phyloP scores from a whole-genome alignment of 768 basidiomycete genomes.

The Naganishia vishniacii region DNA sequence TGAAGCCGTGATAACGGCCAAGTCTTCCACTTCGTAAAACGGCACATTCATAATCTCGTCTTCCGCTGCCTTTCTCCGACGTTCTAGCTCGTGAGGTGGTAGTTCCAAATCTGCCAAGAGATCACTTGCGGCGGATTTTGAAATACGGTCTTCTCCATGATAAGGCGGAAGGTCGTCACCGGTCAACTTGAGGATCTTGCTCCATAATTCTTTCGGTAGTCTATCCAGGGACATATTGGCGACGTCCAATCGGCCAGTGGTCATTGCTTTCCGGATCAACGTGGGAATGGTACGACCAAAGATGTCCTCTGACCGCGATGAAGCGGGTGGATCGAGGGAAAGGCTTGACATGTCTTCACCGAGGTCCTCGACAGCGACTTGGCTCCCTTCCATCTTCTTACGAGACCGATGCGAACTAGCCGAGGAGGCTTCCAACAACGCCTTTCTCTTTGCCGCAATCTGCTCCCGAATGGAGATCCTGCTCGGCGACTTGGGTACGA shows the following conservation, averaged over 20 bases:
- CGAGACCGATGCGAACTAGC: background rate
- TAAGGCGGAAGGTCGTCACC: background rate
- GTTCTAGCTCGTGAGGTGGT: slow-evolving; percentile 15
- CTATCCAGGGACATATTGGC: slow-evolving; percentile 26
- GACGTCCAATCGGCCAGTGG: slow-evolving; percentile 22
- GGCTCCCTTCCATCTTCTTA: background rate
- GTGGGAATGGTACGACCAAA: slow-evolving; percentile 22
- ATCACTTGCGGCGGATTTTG: no score
- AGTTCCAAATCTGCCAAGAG: slow-evolving; percentile 5
- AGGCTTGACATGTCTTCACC: background rate
- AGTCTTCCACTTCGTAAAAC: slow-evolving; percentile 42
- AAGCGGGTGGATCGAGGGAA: background rate
- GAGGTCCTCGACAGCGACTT: background rate
- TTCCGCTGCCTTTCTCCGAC: background rate
- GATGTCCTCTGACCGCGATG: background rate
- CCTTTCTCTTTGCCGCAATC: slow-evolving; percentile 24
- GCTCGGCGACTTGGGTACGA: slow-evolving; percentile 5
- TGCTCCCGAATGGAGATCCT: slow-evolving; percentile 22
- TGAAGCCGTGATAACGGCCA: slow-evolving; percentile 33
- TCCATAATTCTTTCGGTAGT: slow-evolving; percentile 26
- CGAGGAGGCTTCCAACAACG: slow-evolving; percentile 13
- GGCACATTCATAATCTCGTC: slow-evolving; percentile 26
- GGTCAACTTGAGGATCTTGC: slow-evolving; percentile 16
- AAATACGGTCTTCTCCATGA: no score
- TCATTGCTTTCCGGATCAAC: slow-evolving; percentile 19